Conservation (phyloP, 2,329 filamentous ascomycete genomes). For the Blastomyces silverae region DNA sequence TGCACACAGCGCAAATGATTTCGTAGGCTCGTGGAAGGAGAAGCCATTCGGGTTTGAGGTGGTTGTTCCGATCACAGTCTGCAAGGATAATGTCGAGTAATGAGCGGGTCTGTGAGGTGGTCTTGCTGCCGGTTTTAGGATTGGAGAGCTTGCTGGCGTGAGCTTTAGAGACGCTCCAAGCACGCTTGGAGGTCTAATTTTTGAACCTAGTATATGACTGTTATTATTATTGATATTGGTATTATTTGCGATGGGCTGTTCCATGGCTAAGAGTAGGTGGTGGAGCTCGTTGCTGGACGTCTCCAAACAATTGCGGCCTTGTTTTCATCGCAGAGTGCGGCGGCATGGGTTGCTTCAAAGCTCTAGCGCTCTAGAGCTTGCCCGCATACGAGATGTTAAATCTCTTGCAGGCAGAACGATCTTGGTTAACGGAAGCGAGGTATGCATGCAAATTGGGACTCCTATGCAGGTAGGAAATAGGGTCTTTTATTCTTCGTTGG, state of each 20-base stretch:
- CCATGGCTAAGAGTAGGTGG: conserved; percentile 19
- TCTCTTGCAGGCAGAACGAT: conserved; percentile 1
- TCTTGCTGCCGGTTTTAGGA: conserved; percentile 54
- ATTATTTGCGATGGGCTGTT: conserved; percentile 35
- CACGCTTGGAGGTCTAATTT: conserved; percentile 32
- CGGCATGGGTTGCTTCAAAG: conserved; percentile 26
- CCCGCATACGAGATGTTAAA: conserved; percentile 4
- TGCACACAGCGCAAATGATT: conserved; percentile 78
- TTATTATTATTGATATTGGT: conserved; percentile 7
- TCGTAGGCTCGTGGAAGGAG: conserved; percentile 64
- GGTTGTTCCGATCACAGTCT: conserved; percentile 85
- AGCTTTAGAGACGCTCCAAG: conserved; percentile 49
- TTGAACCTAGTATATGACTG: conserved; percentile 27
- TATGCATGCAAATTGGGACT: conserved; percentile 1
- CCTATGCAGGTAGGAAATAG: not conserved
- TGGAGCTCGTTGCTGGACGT: conserved; percentile 26
- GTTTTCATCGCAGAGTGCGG: conserved; percentile 27
- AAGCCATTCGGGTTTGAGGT: conserved; percentile 79
- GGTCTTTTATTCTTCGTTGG: not conserved
- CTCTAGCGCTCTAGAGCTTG: conserved; percentile 4
- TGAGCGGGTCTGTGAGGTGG: conserved; percentile 49
- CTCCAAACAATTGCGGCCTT: conserved; percentile 24
- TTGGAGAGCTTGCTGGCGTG: conserved; percentile 72
- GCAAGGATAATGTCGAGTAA: conserved; percentile 57
- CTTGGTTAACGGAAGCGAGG: not conserved